Conservation (phyloP, 257 asterid genomes). For the Penstemon davidsonii region DNA sequence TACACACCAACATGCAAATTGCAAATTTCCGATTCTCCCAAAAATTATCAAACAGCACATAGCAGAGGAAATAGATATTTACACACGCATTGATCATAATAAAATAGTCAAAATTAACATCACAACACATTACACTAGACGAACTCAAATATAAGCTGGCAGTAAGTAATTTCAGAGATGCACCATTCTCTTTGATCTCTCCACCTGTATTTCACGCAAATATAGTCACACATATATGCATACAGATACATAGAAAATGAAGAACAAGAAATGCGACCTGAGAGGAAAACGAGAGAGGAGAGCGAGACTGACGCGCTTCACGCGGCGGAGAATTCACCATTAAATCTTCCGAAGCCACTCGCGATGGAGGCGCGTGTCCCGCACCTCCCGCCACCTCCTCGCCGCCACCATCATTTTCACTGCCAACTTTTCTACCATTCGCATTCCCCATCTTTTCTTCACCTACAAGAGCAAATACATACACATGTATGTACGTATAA, state of each 20-base stretch:
- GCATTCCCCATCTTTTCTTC: constrained; percentile 66
- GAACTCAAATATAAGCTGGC: neutral
- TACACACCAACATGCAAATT: constrained; percentile 2
- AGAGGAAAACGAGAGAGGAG: constrained; percentile 62
- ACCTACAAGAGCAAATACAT: neutral
- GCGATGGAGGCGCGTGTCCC: constrained; percentile 39
- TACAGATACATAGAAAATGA: neutral
- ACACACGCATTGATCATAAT: neutral
- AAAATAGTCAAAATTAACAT: neutral
- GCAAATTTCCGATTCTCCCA: constrained; percentile 13
- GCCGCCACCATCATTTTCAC: constrained; percentile 32
- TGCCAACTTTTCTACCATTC: constrained; percentile 52
- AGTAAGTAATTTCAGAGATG: neutral
- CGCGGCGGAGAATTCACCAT: constrained; percentile 70
- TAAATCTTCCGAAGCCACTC: constrained; percentile 61
- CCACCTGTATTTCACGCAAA: constrained; percentile 6
- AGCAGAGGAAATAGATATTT: neutral
- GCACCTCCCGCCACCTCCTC: constrained; percentile 32
- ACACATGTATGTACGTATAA: neutral
- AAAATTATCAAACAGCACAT: neutral
- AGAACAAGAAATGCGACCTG: constrained; percentile 45
- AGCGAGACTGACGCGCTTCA: constrained; percentile 51
- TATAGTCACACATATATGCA: neutral
- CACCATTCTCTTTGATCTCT: constrained; percentile 11
- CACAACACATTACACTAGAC: constrained; percentile 6